Base-by-base conservation (phyloP, 2,329 filamentous ascomycete species). In the Penicillium sp. region DNA sequence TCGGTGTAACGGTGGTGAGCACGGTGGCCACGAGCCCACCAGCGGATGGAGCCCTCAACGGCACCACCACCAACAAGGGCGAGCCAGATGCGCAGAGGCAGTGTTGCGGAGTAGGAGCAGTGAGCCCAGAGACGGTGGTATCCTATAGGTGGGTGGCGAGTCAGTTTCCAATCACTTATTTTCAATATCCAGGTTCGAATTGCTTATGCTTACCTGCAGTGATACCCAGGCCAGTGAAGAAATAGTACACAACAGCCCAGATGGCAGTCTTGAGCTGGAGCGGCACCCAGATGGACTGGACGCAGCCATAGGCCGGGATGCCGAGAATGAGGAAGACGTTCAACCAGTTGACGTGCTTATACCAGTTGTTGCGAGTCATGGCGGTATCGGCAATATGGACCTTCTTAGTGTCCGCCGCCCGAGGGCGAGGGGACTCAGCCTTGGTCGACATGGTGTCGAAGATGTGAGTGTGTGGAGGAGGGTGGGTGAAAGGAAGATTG, bases 281-380 rank as follows among this genome's bases (percentile, higher is more conserved):
- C 59, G 92, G 91, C 50, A 92, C 89, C 89, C 90, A 96, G 80
- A 91, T 88, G 56, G 92, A 85, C 58, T 87, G 85, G 70, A 95
- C 79, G 74, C 90, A 85, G 65, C 93, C 93, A 61, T 86, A 83
- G 53, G 93, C 65, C 45, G 93, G 93, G 50, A 96, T 85, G 69
- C 90, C 84, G 68, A 96, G 79, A 76, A 96, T 94, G 76, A 97
- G 86, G 65, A 84, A 85, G 65, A 91, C 89, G 79, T 96, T 97
- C 69, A 97, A 85, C 92, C 93, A 97, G 85, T 96, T 93, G 83
- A 97, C 86, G 76, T 97, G 93, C 82, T 93, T 90, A 81, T 93
- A 89, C 91, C 91, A 95, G 83, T 96, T 97, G 73, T 84, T 82
- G 79, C 84, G 85, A 63, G 91, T 96, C 71, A 96, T 89, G 61